phyloP scores from a whole-genome alignment of 495 filamentous ascomycete genomes.

The Penicillium verhagenii region DNA sequence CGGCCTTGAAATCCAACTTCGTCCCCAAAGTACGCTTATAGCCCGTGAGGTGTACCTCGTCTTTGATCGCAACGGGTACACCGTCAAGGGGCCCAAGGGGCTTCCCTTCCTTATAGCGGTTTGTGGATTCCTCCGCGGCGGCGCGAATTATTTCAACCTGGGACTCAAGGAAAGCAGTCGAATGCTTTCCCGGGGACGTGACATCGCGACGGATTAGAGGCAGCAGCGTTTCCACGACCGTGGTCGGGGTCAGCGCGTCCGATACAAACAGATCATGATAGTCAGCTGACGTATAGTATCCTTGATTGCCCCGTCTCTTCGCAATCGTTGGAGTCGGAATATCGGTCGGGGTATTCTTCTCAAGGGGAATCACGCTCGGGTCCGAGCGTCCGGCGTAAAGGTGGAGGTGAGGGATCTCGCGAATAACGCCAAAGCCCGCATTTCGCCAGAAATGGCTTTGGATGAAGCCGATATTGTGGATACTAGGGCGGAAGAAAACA shows the following conservation, averaged over 20 bases:
- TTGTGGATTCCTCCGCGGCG: constrained; percentile 69
- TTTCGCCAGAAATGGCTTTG: constrained; percentile 69
- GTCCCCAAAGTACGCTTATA: constrained; percentile 67
- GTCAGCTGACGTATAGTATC: constrained; percentile 70
- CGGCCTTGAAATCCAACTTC: constrained; percentile 54
- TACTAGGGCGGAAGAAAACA: constrained; percentile 33
- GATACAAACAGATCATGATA: constrained; percentile 72
- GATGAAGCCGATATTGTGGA: constrained; percentile 53
- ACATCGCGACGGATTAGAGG: constrained; percentile 63
- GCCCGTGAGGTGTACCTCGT: constrained; percentile 75
- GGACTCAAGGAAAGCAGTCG: constrained; percentile 65
- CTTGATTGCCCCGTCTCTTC: constrained; percentile 35
- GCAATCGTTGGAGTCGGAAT: constrained; percentile 23
- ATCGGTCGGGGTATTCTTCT: constrained; percentile 26
- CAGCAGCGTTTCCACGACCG: constrained; percentile 68
- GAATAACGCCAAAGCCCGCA: constrained; percentile 67
- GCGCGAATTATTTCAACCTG: constrained; percentile 57
- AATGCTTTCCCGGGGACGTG: constrained; percentile 54
- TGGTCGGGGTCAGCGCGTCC: constrained; percentile 65
- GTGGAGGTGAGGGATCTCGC: constrained; percentile 55
- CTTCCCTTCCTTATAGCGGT: constrained; percentile 63
- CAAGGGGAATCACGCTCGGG: constrained; percentile 77
- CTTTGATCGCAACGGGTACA: constrained; percentile 81
- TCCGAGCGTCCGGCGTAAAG: constrained; percentile 66
- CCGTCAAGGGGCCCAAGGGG: constrained; percentile 73